A percentile compares a stretch with the other conserved stretches of the same genome.
Conservation (phyloP, 108 stramenopile genomes). For the Aureococcus anophagefferens region DNA sequence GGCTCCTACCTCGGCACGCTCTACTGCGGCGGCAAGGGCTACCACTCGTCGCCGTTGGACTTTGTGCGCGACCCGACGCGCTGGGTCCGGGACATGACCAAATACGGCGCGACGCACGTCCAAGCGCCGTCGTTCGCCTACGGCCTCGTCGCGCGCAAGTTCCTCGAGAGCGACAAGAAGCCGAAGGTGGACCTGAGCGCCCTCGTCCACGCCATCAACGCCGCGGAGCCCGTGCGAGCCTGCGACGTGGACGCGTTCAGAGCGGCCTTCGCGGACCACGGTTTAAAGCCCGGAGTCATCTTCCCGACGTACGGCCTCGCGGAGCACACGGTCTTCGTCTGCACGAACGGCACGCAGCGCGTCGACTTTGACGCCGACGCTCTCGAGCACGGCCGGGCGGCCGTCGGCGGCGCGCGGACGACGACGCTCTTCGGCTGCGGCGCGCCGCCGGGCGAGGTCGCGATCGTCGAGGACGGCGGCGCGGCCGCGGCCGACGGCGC, state of each 20-base stretch:
- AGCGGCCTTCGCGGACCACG: not conserved
- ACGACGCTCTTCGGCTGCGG: constrained; percentile 67
- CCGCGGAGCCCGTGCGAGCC: constrained; percentile 79
- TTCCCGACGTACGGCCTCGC: constrained; percentile 93
- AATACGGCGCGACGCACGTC: constrained; percentile 76
- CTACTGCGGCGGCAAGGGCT: constrained; percentile 90
- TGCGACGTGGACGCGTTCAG: not conserved
- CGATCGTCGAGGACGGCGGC: constrained; percentile 54
- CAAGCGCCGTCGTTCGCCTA: constrained; percentile 45
- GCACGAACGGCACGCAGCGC: constrained; percentile 41
- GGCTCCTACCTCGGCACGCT: constrained; percentile 80
- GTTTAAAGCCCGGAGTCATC: constrained; percentile 51
- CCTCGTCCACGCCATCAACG: constrained; percentile 84
- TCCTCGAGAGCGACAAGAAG: constrained; percentile 6
- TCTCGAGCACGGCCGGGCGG: not conserved
- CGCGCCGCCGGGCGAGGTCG: constrained; percentile 56
- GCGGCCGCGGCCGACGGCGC: constrained; percentile 15
- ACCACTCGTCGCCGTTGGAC: constrained; percentile 86
- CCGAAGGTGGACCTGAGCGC: constrained; percentile 58
- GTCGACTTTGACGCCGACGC: constrained; percentile 29
- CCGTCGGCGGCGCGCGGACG: not conserved
- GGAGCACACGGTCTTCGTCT: constrained; percentile 95
- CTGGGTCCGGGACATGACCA: constrained; percentile 74
- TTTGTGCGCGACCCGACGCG: constrained; percentile 83
- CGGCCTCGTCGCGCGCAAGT: constrained; percentile 81